Percentiles rank a stretch among this genome's conserved stretches.
Conservation (phyloP, 1,139 yeast species). For the Candida sojae region DNA sequence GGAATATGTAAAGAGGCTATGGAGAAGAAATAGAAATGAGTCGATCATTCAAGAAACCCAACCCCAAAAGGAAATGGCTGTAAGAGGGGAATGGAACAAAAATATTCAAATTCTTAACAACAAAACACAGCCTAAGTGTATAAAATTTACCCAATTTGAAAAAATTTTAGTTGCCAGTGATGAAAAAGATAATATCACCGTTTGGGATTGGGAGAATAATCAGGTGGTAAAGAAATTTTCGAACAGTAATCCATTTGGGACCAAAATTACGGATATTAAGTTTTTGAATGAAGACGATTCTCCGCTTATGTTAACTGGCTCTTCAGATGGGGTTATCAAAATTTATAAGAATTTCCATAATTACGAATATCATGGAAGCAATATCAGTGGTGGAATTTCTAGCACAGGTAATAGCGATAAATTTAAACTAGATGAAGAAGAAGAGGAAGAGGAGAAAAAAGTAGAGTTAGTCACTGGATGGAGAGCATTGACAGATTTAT, state of each 20-base stretch:
- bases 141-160: slow-evolving; percentile 89
- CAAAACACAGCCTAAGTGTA: slow-evolving; percentile 73
- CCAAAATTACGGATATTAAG: slow-evolving; percentile 84
- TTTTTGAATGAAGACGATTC: slow-evolving; percentile 89
- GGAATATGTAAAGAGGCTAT: slow-evolving; percentile 76
- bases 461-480: slow-evolving; percentile 80
- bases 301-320: slow-evolving; percentile 82
- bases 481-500: slow-evolving; percentile 88
- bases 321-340: slow-evolving; percentile 91
- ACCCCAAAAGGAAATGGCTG: slow-evolving; percentile 80
- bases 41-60: slow-evolving; percentile 85
- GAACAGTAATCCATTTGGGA: slow-evolving; percentile 84
- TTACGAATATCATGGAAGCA: slow-evolving; percentile 25
- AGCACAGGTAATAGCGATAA: slow-evolving; percentile 14
- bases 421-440: not conserved
- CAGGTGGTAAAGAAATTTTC: slow-evolving; percentile 66
- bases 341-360: slow-evolving; percentile 78
- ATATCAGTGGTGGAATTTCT: not conserved
- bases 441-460: slow-evolving; percentile 21
- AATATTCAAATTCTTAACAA: slow-evolving; percentile 66
- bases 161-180: slow-evolving; percentile 79
- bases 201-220: slow-evolving; percentile 84
- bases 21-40: slow-evolving; percentile 93
- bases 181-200: slow-evolving; percentile 78
- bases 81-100: slow-evolving; percentile 84